Base-by-base conservation (phyloP, 352 stramenopile species). In the Globisporangium paddicum region DNA sequence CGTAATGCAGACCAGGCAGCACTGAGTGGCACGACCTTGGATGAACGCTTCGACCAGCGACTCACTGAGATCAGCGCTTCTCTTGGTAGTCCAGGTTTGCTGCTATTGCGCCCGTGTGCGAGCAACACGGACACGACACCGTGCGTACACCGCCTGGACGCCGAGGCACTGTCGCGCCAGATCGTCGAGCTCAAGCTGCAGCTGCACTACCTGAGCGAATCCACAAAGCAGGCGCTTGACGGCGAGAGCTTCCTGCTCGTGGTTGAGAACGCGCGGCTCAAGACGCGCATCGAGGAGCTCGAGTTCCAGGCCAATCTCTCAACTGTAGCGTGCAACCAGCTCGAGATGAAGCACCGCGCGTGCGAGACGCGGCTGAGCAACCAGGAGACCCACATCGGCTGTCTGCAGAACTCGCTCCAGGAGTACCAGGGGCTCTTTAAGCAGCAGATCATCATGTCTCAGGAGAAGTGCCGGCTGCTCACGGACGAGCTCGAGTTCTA, bases 371-470 rank as follows among this genome's bases (percentile, higher is more conserved):
- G 80, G 2, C 45, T 89, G 25, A 86, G 74, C 64, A 89, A 87
- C 58, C 78, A 92, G 42, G 82, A 90, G 41, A 87, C 73, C 2
- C 79, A 92, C 59, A 87, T 89, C 13, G 64, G 68, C n/a, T 87
- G 70, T 48, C 70, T 90, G 10, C 76, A 92, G 55, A 88, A 85
- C 60, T 90, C 77, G 23, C 63, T 92, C 26, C 78, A 89, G 44
- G 79, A 92, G 58, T 92, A 90, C 56, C 82, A 92, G 55, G 75
- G 74, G 2, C 71, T 92, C 16, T 90, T 90, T 66, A 87, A 89
- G 67, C 77, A 89, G 65, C 82, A 92, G 67, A 87, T 90, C 48
- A 79, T 88, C 55, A 86, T 90, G 76, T 90, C 77, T 2, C 79
- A 90, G 49, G 79, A 92, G 62, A 89, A 92, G 37, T 87, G 79